Base-by-base conservation (phyloP, 2,329 filamentous ascomycete genomes). In the Orbilia blumenaviensis region DNA sequence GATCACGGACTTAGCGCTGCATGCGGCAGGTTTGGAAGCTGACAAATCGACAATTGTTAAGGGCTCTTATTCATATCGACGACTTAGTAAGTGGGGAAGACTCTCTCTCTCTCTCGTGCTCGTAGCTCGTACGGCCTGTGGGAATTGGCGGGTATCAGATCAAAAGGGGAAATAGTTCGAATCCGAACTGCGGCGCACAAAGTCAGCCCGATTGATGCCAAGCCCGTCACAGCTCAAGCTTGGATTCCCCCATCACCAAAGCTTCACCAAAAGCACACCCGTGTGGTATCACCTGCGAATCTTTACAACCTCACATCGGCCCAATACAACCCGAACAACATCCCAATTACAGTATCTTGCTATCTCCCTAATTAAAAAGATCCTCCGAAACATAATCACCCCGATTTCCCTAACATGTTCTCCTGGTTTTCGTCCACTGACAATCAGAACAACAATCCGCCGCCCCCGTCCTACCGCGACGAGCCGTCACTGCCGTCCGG, bases 401-500 rank as follows among this genome's bases (percentile, higher is more conserved):
- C 16, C 12, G 21, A 23, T 14, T 25, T 32, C 23, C 14, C 25
- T 9, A 36, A 32, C 3, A 67, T 76, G 72, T 68, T 76, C 34
- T 58, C 56, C 36, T 69, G 72, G 72, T 69, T 68, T 56, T 41
- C 42, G 10, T 68, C 42, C 58, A 32, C 29, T 16, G 48, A 48
- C 16, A 25, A 50, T 21, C 48, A 58, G 21, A 41, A 27, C 7
- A 41, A 27, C 7, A 52, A 72, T 41, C 75, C 74, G 44, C 67
- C 77, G 50, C 64, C 77, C 46, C 77, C 66, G n/a, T 50, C 74
- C 36, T 66, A 60, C 25, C 63, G 63, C 42, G 71, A 75, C 32
- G 66, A 69, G 21, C 68, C 56, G 2, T 41, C 48, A 18, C 23
- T 66, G 34, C 61, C 66, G 16, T n/a, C 46, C 18, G 25, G 42